Percentiles rank a stretch among this genome's conserved stretches.
phyloP scores from a whole-genome alignment of 1,139 yeast genomes.

The Debaryomyces fabryi region DNA sequence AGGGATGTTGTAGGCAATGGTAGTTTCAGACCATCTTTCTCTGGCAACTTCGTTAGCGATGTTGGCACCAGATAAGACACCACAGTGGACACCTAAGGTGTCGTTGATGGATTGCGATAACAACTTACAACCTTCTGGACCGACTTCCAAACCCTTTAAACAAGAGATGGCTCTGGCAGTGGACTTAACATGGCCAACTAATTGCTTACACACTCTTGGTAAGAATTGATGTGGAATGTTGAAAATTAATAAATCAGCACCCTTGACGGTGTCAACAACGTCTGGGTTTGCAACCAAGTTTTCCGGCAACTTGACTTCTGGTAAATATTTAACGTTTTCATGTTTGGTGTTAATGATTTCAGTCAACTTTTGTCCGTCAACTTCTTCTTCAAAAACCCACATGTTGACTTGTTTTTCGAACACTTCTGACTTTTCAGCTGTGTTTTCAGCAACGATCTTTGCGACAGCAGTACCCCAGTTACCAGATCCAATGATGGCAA shows the following conservation, averaged over 20 bases:
- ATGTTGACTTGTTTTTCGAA: slow-evolving; percentile 74
- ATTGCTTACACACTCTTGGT: slow-evolving; percentile 68
- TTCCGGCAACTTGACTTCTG: slow-evolving; percentile 75
- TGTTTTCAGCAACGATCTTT: slow-evolving; percentile 87
- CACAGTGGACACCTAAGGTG: slow-evolving; percentile 82
- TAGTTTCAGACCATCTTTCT: slow-evolving; percentile 93
- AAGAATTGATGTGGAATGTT: slow-evolving; percentile 95
- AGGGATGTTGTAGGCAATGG: slow-evolving; percentile 84
- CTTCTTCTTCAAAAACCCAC: slow-evolving; percentile 92
- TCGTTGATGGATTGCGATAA: slow-evolving; percentile 75
- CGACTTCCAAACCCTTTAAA: slow-evolving; percentile 87
- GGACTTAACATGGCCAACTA: slow-evolving; percentile 72
- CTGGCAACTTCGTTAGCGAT: slow-evolving; percentile 93
- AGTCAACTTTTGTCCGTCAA: slow-evolving; percentile 73
- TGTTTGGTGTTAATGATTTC: slow-evolving; percentile 84
- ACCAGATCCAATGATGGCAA: slow-evolving; percentile 75
- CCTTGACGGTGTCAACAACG: slow-evolving; percentile 68
- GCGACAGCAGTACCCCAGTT: slow-evolving; percentile 97
- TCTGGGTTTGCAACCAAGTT: slow-evolving; percentile 87
- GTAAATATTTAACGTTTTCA: slow-evolving; percentile 87
- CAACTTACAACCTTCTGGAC: slow-evolving; percentile 76
- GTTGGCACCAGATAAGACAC: slow-evolving; percentile 94
- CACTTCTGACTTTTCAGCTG: slow-evolving; percentile 64
- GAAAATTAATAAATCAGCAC: slow-evolving; percentile 81
- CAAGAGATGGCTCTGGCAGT: slow-evolving; percentile 86